These are phyloP conservation scores for Anacardium occidentale DNA, from an alignment of 345 rosid genomes.

Conservation along the genomic window DNA sequence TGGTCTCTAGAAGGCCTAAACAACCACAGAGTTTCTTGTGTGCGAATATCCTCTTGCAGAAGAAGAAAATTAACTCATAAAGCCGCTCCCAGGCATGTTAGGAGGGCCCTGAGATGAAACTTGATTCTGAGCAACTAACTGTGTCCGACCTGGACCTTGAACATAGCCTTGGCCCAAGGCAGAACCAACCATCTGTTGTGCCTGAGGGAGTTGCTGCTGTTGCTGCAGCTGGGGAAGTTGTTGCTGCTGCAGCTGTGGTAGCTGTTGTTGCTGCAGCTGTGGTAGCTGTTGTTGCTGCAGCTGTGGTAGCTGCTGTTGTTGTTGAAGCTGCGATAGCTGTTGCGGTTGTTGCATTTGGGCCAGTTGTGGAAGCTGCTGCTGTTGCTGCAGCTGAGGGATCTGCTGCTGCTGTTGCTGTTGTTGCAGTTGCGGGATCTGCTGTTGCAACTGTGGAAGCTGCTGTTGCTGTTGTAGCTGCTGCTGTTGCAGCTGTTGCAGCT, in stretches of 20 bases:
- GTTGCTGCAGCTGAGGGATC: conserved; percentile 39
- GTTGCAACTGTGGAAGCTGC: too few relatives aligned
- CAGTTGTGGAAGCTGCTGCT: conserved; percentile 29
- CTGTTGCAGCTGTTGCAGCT: conserved; percentile 28
- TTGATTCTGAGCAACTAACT: conserved; percentile 61
- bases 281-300: conserved; percentile 34
- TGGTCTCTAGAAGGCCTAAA: neutral
- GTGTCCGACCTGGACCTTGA: conserved; percentile 65
- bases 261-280: conserved; percentile 29
- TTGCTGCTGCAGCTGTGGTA: conserved; percentile 16
- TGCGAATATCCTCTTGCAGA: neutral
- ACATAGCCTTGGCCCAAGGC: conserved; percentile 74
- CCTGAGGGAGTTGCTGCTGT: conserved; percentile 28
- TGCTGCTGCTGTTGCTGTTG: conserved; percentile 34
- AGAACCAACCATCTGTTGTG: conserved; percentile 69
- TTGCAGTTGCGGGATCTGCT: conserved; percentile 51
- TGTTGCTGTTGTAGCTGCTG: conserved; percentile 28
- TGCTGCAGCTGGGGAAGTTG: conserved; percentile 18
- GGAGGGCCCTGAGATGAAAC: conserved; percentile 70
- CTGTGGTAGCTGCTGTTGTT: conserved; percentile 30
- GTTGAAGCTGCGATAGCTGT: conserved; percentile 22
- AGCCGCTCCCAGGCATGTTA: conserved; percentile 73
- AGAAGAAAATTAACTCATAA: conserved; percentile 36
- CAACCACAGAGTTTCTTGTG: neutral
- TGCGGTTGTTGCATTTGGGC: conserved; percentile 38